Conservation (phyloP, 192 early-diverging fungal species). For the Cetraspora pellucida region DNA sequence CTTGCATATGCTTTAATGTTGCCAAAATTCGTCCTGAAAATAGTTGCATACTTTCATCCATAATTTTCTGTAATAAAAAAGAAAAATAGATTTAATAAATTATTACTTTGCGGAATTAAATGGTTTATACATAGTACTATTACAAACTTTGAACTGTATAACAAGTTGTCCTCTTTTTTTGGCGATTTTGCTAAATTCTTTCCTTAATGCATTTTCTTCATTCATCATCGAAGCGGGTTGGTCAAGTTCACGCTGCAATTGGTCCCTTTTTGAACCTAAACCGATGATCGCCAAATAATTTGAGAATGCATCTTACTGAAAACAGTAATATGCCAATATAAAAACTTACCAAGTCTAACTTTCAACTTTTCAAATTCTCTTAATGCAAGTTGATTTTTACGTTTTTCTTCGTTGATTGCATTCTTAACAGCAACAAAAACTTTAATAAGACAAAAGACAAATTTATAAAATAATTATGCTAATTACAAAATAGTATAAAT, state of each 20-base stretch:
- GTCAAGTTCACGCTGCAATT: conserved; percentile 3
- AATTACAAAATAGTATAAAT: not conserved
- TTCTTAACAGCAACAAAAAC: not conserved
- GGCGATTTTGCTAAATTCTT: conserved; percentile 21
- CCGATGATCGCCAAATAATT: not conserved
- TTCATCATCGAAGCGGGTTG: not conserved
- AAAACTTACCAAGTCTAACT: conserved; percentile 44
- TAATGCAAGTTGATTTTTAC: conserved; percentile 35
- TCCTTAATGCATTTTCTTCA: conserved; percentile 36
- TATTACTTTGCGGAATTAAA: conserved; percentile 33
- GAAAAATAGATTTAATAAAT: not conserved
- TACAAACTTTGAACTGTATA: conserved; percentile 36
- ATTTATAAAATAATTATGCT: not conserved
- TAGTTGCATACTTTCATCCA: conserved; percentile 35
- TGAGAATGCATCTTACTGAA: not conserved
- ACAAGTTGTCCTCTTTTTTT: conserved; percentile 33
- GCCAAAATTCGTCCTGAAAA: conserved; percentile 39
- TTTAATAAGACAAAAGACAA: not conserved
- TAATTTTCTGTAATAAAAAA: conserved; percentile 12
- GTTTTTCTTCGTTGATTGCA: conserved; percentile 31
- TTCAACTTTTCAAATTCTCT: conserved; percentile 41
- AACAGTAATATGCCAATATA: not conserved
- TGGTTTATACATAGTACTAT: not conserved
- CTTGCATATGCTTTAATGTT: conserved; percentile 40
- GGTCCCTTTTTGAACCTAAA: conserved; percentile 21